Evolutionary conservation across 805 yeast genomes (phyloP).

Genomic region (Lipomyces japonicus): DNA sequence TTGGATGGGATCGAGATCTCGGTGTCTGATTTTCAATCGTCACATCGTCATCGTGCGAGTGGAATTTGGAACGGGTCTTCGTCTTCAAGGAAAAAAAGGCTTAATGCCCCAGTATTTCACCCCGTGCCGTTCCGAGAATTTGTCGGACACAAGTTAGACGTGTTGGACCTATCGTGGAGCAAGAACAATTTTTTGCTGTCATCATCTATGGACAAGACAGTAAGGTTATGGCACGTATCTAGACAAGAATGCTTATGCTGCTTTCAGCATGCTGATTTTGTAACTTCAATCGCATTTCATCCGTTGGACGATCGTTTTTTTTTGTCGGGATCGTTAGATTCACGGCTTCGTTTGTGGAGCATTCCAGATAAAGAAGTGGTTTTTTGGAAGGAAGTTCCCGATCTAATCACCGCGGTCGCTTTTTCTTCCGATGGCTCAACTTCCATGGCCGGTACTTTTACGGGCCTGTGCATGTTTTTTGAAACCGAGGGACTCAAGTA

Average conservation of each 20-base stretch:
- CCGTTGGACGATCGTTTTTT: slow-evolving; percentile 86
- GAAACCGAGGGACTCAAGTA: slow-evolving; percentile 61
- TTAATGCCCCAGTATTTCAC: slow-evolving; percentile 75
- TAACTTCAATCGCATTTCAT: slow-evolving; percentile 74
- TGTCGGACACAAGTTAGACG: slow-evolving; percentile 64
- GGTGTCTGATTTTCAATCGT: background rate
- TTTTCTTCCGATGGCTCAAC: slow-evolving; percentile 63
- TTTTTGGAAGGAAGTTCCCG: slow-evolving; percentile 57
- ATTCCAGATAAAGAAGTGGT: slow-evolving; percentile 67
- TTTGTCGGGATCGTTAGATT: slow-evolving; percentile 75
- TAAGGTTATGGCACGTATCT: slow-evolving; percentile 79
- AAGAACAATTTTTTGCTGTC: slow-evolving; percentile 75
- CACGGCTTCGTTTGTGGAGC: slow-evolving; percentile 75
- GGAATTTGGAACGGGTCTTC: background rate
- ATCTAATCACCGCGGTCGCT: slow-evolving; percentile 68
- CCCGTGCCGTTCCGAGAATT: slow-evolving; percentile 58
- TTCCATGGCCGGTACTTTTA: slow-evolving; percentile 70
- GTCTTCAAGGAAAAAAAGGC: slow-evolving; percentile 13
- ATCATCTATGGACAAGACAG: slow-evolving; percentile 82
- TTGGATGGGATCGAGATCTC: background rate
- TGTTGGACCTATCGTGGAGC: slow-evolving; percentile 83
- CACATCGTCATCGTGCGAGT: slow-evolving; percentile 1
- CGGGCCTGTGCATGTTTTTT: slow-evolving; percentile 60
- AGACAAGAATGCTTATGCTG: slow-evolving; percentile 58
- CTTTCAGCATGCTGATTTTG: slow-evolving; percentile 75